These are phyloP conservation scores for Cladosporium sp. DNA, from an alignment of 2,329 filamentous ascomycete genomes.

Conservation along the genomic window DNA sequence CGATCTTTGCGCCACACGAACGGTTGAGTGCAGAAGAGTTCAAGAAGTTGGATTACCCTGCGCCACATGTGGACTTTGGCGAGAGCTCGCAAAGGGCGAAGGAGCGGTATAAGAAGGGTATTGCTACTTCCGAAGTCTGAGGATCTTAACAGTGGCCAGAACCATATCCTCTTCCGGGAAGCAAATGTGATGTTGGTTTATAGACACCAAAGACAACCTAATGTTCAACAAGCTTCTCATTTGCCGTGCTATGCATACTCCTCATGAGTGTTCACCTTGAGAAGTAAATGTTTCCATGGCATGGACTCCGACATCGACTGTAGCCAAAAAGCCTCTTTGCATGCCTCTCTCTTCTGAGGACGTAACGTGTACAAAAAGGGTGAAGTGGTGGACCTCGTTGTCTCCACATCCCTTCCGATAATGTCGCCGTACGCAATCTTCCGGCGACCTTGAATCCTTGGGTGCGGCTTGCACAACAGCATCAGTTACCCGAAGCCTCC, in stretches of 20 bases:
- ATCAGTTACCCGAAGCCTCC: not conserved
- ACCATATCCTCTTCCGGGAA: too few species aligned
- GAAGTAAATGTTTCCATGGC: not conserved
- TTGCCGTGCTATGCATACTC: too few species aligned
- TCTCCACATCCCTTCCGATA: slow-evolving; percentile 11
- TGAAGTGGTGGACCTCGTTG: not conserved
- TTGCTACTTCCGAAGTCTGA: slow-evolving; percentile 44
- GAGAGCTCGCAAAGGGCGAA: slow-evolving; percentile 47
- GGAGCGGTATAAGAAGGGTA: slow-evolving; percentile 48
- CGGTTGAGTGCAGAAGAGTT: slow-evolving; percentile 50
- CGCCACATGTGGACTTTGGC: slow-evolving; percentile 49
- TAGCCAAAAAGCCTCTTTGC: not conserved
- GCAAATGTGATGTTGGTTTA: too few species aligned
- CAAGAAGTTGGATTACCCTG: slow-evolving; percentile 51
- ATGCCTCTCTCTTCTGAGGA: not conserved
- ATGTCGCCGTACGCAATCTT: slow-evolving; percentile 1
- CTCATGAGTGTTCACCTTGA: not conserved
- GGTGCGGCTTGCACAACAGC: not conserved
- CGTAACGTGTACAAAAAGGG: not conserved
- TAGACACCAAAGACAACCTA: too few species aligned
- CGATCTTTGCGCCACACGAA: slow-evolving; percentile 51
- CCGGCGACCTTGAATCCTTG: not conserved
- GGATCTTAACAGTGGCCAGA: not conserved
- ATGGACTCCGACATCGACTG: not conserved
- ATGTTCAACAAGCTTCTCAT: too few species aligned